Evolutionary conservation across 495 filamentous ascomycete species (phyloP).

Genomic region (Penicillium goetzii): DNA sequence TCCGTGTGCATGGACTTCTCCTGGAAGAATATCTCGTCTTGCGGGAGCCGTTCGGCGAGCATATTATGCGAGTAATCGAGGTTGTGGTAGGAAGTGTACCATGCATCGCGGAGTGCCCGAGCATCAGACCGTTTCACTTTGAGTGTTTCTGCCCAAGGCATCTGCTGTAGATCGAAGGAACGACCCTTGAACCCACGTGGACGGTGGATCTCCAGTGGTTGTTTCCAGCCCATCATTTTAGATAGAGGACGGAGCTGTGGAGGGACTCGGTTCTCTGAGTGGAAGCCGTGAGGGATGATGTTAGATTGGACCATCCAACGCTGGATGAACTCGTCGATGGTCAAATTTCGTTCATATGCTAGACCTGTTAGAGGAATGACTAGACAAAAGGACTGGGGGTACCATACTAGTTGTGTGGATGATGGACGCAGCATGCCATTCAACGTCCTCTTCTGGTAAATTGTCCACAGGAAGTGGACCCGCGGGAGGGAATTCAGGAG

Average conservation of each 20-base stretch:
- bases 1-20: constrained; percentile 72
- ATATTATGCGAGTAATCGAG: constrained; percentile 36
- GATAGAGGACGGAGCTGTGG: constrained; percentile 32
- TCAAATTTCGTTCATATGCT: constrained; percentile 50
- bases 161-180: constrained; percentile 74
- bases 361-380: constrained; percentile 19
- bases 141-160: constrained; percentile 68
- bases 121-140: constrained; percentile 65
- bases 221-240: constrained; percentile 41
- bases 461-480: constrained; percentile 4
- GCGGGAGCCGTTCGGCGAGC: constrained; percentile 33
- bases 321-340: constrained; percentile 49
- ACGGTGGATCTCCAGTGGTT: constrained; percentile 46
- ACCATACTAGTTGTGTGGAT: constrained; percentile 45
- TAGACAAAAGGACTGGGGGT: neutral
- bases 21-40: constrained; percentile 58
- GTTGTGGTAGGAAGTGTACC: constrained; percentile 52
- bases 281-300: constrained; percentile 19
- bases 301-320: constrained; percentile 44
- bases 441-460: constrained; percentile 17
- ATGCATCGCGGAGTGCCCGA: constrained; percentile 57
- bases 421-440: constrained; percentile 36
- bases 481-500: constrained; percentile 5
- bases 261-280: constrained; percentile 28
- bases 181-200: constrained; percentile 57